These are phyloP conservation scores for Boletus fagicola DNA, from an alignment of 768 basidiomycete genomes.

Conservation along the genomic window DNA sequence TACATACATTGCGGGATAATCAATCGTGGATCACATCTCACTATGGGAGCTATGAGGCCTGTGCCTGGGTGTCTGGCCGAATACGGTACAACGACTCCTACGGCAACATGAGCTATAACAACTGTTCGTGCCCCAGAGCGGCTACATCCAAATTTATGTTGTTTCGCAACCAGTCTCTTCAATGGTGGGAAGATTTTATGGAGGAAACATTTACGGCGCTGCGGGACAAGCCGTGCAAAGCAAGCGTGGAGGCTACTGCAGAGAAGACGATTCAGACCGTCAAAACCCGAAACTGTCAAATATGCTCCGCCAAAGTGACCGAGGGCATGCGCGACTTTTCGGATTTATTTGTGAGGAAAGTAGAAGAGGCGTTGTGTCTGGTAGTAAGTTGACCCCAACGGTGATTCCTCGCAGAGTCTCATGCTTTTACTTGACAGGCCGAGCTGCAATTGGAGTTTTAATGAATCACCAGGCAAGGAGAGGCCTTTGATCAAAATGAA, in stretches of 20 bases:
- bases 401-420: background rate
- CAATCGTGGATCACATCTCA: background rate
- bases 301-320: background rate
- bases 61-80: background rate
- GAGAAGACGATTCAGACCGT: background rate
- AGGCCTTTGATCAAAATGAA: background rate
- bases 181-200: background rate
- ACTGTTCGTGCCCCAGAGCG: background rate
- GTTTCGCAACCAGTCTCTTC: background rate
- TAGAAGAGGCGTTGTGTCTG: background rate
- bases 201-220: background rate
- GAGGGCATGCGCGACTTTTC: background rate
- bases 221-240: background rate
- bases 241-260: background rate
- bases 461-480: background rate
- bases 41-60: background rate
- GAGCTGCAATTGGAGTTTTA: background rate
- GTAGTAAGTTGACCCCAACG: background rate
- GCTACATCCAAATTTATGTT: background rate
- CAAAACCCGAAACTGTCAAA: background rate
- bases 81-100: accelerated
- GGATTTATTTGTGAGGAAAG: background rate
- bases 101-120: background rate
- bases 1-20: background rate
- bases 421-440: background rate